These are phyloP conservation scores for Paramyrothecium roridum DNA, from an alignment of 2,329 filamentous ascomycete species.

Conservation along the genomic window DNA sequence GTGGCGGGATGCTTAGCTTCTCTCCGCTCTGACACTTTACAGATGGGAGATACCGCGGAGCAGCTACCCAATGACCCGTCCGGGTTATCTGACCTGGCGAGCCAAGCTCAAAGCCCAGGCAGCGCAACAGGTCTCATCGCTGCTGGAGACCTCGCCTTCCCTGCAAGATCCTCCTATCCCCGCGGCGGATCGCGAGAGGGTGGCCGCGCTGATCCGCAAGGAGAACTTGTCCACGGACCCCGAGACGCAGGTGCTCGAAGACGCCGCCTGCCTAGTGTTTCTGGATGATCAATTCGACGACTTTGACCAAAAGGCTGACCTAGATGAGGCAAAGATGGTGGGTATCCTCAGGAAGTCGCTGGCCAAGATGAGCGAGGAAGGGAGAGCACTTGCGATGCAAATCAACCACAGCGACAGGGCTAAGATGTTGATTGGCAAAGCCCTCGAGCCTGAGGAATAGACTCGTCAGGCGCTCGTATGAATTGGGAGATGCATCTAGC, in stretches of 20 bases:
- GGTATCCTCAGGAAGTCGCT: constrained; percentile 70
- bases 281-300: constrained; percentile 82
- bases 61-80: constrained; percentile 69
- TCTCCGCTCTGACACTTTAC: not conserved
- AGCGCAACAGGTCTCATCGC: constrained; percentile 49
- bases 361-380: constrained; percentile 68
- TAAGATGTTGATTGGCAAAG: constrained; percentile 59
- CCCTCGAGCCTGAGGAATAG: constrained; percentile 36
- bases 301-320: constrained; percentile 64
- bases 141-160: constrained; percentile 38
- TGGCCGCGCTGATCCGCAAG: constrained; percentile 74
- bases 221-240: constrained; percentile 59
- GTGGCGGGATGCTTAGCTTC: too few species aligned
- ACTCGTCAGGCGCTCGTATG: not conserved
- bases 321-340: constrained; percentile 75
- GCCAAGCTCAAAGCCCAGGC: constrained; percentile 68
- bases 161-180: constrained; percentile 28
- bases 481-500: too few species aligned
- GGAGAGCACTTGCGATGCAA: constrained; percentile 60
- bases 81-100: constrained; percentile 80
- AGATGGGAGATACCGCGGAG: constrained; percentile 77
- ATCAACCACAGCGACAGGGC: constrained; percentile 64
- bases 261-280: constrained; percentile 84
- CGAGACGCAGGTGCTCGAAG: constrained; percentile 75
- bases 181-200: constrained; percentile 52